phyloP scores from a whole-genome alignment of 495 filamentous ascomycete genomes.

The Talaromyces nanjingensis region DNA sequence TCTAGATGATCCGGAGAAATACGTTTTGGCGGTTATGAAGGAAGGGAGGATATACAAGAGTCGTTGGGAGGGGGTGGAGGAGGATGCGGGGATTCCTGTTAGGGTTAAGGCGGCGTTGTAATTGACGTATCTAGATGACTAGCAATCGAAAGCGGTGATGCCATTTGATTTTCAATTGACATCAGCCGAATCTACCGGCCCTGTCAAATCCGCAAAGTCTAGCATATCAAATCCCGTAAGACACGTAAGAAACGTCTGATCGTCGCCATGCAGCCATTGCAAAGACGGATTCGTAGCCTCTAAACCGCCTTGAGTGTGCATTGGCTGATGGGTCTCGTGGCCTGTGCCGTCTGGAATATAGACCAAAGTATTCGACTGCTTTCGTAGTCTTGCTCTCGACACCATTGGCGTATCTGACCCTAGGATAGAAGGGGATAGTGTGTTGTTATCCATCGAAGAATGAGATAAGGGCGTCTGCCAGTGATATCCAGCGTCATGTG shows the following conservation, averaged over 20 bases:
- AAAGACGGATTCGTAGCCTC: not conserved
- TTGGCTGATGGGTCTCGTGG: not conserved
- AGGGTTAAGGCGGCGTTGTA: not conserved
- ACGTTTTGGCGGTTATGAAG: slow-evolving; percentile 43
- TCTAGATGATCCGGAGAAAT: slow-evolving; percentile 35
- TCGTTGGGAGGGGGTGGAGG: slow-evolving; percentile 30
- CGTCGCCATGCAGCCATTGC: not conserved
- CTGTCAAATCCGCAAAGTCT: not conserved
- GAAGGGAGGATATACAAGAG: slow-evolving; percentile 41
- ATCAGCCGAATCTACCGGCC: not conserved
- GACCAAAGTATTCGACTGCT: not conserved
- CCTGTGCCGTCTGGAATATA: not conserved
- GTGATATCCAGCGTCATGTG: not conserved
- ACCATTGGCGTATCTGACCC: not conserved
- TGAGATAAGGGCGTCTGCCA: not conserved
- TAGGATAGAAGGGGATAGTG: not conserved
- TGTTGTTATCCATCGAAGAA: not conserved
- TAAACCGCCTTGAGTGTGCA: not conserved
- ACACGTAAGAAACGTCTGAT: not conserved
- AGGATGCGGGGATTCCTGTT: slow-evolving; percentile 21
- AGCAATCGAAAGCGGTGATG: too few relatives aligned
- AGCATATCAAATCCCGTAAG: not conserved
- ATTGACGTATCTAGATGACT: not conserved
- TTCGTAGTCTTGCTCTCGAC: not conserved
- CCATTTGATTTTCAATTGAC: not conserved